Evolutionary conservation across 306 rosid genomes (phyloP).

Genomic region (Rubus idaeus): DNA sequence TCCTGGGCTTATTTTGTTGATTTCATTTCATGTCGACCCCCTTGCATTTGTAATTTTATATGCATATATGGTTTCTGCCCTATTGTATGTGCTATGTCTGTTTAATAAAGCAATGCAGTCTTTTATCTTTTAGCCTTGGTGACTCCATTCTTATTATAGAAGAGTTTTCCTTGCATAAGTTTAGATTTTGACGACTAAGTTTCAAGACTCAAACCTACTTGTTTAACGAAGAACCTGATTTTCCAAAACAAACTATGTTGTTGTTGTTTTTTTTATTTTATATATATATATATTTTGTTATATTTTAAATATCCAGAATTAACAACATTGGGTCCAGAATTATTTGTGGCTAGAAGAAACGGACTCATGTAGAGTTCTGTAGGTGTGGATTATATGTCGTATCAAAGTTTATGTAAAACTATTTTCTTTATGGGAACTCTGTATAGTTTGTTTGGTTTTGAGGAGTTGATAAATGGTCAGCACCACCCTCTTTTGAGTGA

Average conservation of each 20-base stretch:
- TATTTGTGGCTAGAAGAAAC: not conserved
- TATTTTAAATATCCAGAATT: not conserved
- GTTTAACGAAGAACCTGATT: not conserved
- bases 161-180: not conserved
- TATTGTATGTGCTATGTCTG: slow-evolving; percentile 22
- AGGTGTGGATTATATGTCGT: not conserved
- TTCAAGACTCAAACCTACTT: not conserved
- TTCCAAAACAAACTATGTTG: not conserved
- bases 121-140: not conserved
- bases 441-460: not conserved
- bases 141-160: not conserved
- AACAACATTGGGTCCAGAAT: not conserved
- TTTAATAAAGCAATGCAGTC: slow-evolving; percentile 14
- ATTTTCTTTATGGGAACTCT: not conserved
- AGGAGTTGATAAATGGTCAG: not conserved
- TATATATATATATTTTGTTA: no score
- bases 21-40: not conserved
- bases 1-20: slow-evolving; percentile 12
- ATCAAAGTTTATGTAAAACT: not conserved
- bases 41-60: slow-evolving; percentile 10
- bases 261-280: not conserved
- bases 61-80: slow-evolving; percentile 6
- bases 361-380: not conserved
- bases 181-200: not conserved
- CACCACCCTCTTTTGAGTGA: slow-evolving; percentile 8